phyloP scores from a whole-genome alignment of 2,329 filamentous ascomycete genomes.

The Cordyceps tenuipes region DNA sequence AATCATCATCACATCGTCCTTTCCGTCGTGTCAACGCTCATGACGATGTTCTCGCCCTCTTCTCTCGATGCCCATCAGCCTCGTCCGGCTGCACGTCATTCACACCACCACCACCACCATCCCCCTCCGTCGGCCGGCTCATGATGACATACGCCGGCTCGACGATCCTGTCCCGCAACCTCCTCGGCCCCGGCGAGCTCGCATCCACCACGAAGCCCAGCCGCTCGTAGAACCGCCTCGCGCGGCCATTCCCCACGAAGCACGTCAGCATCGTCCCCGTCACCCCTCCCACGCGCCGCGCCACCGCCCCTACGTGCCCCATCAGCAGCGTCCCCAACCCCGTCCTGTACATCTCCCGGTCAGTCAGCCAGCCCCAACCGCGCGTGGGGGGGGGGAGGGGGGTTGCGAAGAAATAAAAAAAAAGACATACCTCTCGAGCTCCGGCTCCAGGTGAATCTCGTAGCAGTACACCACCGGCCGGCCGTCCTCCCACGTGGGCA shows the following conservation, averaged over 20 bases:
- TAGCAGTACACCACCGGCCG: constrained; percentile 67
- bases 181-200: constrained; percentile 44
- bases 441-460: constrained; percentile 59
- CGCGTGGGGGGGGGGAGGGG: not conserved
- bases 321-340: constrained; percentile 57
- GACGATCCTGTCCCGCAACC: constrained; percentile 44
- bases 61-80: not conserved
- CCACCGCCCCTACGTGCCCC: constrained; percentile 44
- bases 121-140: constrained; percentile 24
- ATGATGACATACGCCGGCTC: constrained; percentile 53
- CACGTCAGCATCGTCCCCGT: constrained; percentile 64
- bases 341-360: constrained; percentile 31
- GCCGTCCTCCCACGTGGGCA: constrained; percentile 62
- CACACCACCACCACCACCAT: not conserved
- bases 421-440: constrained; percentile 50
- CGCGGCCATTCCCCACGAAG: constrained; percentile 53
- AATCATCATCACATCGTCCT: not conserved
- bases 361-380: not conserved
- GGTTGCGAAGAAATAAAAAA: too few species aligned
- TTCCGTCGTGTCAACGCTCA: not conserved
- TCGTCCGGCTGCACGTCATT: not conserved
- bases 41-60: not conserved
- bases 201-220: constrained; percentile 50
- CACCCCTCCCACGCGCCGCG: constrained; percentile 40
- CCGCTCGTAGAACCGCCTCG: constrained; percentile 51